Conservation (phyloP, 1,284 basidiomycete genomes). For the Spongiforma sp. region DNA sequence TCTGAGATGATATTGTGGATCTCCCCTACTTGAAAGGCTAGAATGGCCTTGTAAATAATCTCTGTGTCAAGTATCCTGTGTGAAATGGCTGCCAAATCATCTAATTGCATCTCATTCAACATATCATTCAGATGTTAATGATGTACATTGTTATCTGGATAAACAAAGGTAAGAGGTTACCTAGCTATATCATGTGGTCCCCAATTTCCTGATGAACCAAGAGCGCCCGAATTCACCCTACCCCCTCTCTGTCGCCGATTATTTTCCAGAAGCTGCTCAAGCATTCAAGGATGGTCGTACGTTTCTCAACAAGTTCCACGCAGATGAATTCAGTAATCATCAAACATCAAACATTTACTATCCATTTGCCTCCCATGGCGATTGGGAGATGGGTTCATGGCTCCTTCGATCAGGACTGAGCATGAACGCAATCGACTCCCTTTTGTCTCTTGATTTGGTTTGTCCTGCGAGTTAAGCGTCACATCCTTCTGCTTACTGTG, state of each 20-base stretch:
- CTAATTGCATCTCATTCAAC: not conserved
- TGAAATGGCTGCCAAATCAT: not conserved
- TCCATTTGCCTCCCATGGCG: not conserved
- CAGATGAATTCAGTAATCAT: not conserved
- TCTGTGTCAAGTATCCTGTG: not conserved
- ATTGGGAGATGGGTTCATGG: not conserved
- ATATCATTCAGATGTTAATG: not conserved
- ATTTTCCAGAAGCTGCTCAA: not conserved
- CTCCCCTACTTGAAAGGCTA: not conserved
- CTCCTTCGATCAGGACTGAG: not conserved
- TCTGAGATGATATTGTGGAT: too few relatives aligned
- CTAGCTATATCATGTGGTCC: not conserved
- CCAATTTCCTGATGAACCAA: not conserved
- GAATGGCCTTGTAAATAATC: not conserved
- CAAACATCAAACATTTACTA: not conserved
- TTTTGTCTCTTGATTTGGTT: not conserved
- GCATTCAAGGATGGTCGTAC: not conserved
- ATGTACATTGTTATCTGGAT: not conserved
- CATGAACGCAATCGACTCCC: not conserved
- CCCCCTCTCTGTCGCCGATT: not conserved
- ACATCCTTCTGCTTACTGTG: not conserved
- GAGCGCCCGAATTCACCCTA: not conserved
- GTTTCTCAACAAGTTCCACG: not conserved
- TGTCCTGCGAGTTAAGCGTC: not conserved
- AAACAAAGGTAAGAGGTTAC: not conserved